Conservation (phyloP, 2,329 filamentous ascomycete species). For the Aureobasidium namibiae region DNA sequence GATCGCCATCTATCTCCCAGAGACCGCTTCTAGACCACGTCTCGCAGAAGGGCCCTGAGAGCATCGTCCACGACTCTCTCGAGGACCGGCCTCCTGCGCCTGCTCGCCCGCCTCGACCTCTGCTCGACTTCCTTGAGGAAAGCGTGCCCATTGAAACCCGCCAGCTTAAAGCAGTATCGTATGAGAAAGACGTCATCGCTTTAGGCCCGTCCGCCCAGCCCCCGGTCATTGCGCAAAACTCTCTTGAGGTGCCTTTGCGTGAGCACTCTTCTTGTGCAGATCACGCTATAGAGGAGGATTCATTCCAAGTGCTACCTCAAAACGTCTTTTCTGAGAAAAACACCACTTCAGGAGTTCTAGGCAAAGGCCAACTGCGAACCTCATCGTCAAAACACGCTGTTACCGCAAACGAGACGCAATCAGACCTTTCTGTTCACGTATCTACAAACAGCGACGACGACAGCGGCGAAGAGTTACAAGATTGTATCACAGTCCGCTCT, state of each 20-base stretch:
- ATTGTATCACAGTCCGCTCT: not conserved
- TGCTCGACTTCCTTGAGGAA: not conserved
- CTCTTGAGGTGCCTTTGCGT: not conserved
- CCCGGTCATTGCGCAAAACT: not conserved
- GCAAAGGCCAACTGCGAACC: not conserved
- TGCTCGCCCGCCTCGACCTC: not conserved
- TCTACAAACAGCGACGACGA: not conserved
- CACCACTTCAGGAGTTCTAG: not conserved
- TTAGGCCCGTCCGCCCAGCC: not conserved
- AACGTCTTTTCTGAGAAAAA: not conserved
- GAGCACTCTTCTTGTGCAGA: not conserved
- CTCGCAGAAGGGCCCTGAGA: not conserved
- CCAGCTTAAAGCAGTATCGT: not conserved
- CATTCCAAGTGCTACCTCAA: not conserved
- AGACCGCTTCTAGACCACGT: too few species aligned
- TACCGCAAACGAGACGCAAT: not conserved
- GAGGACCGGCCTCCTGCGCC: not conserved
- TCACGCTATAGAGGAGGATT: not conserved
- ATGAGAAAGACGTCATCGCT: too few species aligned
- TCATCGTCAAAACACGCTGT: not conserved
- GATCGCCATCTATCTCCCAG: not conserved
- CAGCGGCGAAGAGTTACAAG: not conserved
- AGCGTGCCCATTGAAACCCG: not conserved
- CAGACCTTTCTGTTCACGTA: too few species aligned
- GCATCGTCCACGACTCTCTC: not conserved